Base-by-base conservation (phyloP, 139 green algal genomes). In the Bryopsis sp. region DNA sequence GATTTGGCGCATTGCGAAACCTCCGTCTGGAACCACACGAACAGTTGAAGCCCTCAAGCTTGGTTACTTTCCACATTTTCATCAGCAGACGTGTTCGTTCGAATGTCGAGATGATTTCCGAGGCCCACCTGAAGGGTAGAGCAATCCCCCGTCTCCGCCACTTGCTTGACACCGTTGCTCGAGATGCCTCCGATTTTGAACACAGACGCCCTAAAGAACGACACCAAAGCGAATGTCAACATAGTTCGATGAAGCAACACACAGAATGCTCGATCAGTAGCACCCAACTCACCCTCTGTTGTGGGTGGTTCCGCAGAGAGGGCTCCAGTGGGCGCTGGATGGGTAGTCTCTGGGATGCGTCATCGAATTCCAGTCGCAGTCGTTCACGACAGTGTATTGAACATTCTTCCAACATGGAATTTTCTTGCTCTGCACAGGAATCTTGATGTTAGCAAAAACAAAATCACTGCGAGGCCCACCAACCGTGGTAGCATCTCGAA, bases 271-370 rank as follows among this genome's bases (percentile, higher is more conserved):
- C 48, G 11, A 33, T 33, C 24, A 61, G 33, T 31, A 61, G 33
- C n/a, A n/a, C n/a, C n/a, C n/a, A 31, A 8, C 8, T 22, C 32
- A 67, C n/a, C 39, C 34, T 26, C 26, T 7, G 31, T 67, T 67
- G 59, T 67, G 59, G 15, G 33, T 29, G 5, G 59, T 67, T 26
- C 59, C 59, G 29, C 59, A 67, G 4, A 67, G n/a, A 22, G 59
- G 59, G n/a, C 32, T 48, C 24, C 28, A 67, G 33, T 67, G 59
- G 4, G 59, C 59, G 34, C 39, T 47, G 59, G 7, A 26, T n/a
- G 59, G 59, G 59, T 67, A 67, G 31, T 67, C 59, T 33, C 26
- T 67, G 24, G 59, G 59, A 24, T 48, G 34, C 19, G 32, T 67
- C 26, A n/a, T 47, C 26, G 24, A 29, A 5, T 24, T 67, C 59